Base-by-base conservation (phyloP, 768 basidiomycete species). In the Hydnum rufescens region DNA sequence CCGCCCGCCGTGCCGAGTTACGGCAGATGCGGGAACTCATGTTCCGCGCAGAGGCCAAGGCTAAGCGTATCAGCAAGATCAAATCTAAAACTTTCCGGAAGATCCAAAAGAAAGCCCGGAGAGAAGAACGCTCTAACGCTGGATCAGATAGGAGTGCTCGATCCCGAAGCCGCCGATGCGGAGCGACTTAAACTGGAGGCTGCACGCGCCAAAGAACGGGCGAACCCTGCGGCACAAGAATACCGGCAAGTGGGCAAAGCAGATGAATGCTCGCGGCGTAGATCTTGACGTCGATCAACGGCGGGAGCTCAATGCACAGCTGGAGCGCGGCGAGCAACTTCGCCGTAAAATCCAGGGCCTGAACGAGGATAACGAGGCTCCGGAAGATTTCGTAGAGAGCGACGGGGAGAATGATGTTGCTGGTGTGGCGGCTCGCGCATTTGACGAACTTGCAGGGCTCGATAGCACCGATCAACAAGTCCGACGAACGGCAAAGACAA, bases 71-170 rank as follows among this genome's bases (percentile, higher is more conserved):
- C 18, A 76, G 81, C 22, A 96, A 92, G 68, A 99, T 99, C 67
- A 97, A 97, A 70, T 87, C 82, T 64, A 93, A 89, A 67, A 77
- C 86, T 2, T 97, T 89, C 63, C 73, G 90, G 28, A 80, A 82
- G 57, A 71, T 96, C 46, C 79, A 78, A 60, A 74, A 85, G 63
- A 89, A 83, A n/a, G 62, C 76, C 82, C 60, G 73, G 74, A 44
- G 82, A 79, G 54, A 77, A 76, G 56, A 65, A 80, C 16, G 67
- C 63, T 3, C 65, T 61, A 25, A 68, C 64, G 62, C 63, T 59
- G 63, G 59, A 54, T 26, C 65, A 42, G 66, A 68, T 56, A 2
- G 65, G 63, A 2, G 62, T 66, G 52, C 56, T 69, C n/a, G 72
- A 73, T 54, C 70, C 70, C 32, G 72, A 75, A 51, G 78, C 73